Base-by-base conservation (phyloP, 2,329 filamentous ascomycete species). In the Fusarium sp. region DNA sequence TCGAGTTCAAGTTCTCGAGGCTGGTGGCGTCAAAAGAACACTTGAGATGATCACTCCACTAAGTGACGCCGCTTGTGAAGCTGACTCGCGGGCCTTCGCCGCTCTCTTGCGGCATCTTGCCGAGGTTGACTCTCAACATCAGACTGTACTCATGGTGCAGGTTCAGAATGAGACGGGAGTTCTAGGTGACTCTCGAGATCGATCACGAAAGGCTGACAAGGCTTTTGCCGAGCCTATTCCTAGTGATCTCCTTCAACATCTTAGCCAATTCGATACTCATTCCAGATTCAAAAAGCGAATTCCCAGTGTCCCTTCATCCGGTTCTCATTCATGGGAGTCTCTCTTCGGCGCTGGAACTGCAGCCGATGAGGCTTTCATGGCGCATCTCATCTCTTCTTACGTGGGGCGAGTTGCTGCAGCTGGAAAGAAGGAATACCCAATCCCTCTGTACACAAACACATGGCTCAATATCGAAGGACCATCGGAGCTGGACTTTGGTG, bases 91-190 rank as follows among this genome's bases (percentile, higher is more conserved):
- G 6, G 79, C 79, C 0, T 80, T 81, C 31, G 66, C 74, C 1
- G 72, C 71, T 12, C 63, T 81, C 9, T 76, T 80, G 68, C 54
- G 42, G 1, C 75, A 81, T 46, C 54, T 81, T 0, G 80, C 80
- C 9, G 74, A 83, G 5, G 70, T 86, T 7, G 84, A 87, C 44
- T 75, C 74, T 3, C 72, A 79, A 13, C 78, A 86, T 42, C 80
- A 77, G 5, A 88, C 84, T 0, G 84, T 88, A 0, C 66, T 88
- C 4, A 87, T 87, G 85, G 80, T 87, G 1, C 85, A 88, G 64
- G 85, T 88, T n/a, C 83, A 88, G 73, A 88, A 88, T 41, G 85
- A 88, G 75, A 80, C 80, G 1, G 85, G 86, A 1, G 62, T 87
- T 1, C 76, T 87, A 0, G 84, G 85, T 0, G 85, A 87, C 67